Evolutionary conservation across 331 rosid genomes (phyloP).

Genomic region (Quercus tomentella): DNA sequence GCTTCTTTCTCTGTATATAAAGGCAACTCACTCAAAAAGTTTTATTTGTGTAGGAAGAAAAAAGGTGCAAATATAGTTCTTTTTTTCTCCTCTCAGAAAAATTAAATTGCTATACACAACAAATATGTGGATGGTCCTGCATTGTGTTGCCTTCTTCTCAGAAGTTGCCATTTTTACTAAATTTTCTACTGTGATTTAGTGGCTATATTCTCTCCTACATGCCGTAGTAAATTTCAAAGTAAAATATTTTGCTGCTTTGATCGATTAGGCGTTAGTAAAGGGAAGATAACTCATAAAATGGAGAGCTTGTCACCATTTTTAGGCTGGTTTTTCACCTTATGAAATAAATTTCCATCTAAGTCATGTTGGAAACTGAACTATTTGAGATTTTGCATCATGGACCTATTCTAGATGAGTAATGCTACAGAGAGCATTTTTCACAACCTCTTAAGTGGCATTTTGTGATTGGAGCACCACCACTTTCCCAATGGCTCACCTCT

Average conservation of each 20-base stretch:
- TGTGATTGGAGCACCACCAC: no score
- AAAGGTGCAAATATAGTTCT: conserved; percentile 37
- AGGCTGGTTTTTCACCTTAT: no score
- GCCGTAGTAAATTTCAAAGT: not conserved
- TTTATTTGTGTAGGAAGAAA: conserved; percentile 30
- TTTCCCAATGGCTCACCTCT: no score
- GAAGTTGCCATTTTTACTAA: not conserved
- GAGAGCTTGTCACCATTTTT: no score
- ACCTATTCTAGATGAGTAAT: no score
- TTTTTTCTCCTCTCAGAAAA: conserved; percentile 29
- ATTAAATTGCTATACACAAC: conserved; percentile 29
- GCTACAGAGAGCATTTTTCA: no score
- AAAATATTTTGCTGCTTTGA: not conserved
- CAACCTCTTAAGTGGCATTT: no score
- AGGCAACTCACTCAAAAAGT: conserved; percentile 36
- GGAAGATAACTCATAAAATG: no score
- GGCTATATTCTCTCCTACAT: not conserved
- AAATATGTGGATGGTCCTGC: conserved; percentile 25
- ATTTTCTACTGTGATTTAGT: not conserved
- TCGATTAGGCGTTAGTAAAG: not conserved
- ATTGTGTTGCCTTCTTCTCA: not conserved
- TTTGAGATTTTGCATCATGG: no score
- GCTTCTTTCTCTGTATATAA: conserved; percentile 55
- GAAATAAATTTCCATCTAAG: no score
- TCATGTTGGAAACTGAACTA: no score